Base-by-base conservation (phyloP, 768 basidiomycete species). In the Clitopilus hobsonii region DNA sequence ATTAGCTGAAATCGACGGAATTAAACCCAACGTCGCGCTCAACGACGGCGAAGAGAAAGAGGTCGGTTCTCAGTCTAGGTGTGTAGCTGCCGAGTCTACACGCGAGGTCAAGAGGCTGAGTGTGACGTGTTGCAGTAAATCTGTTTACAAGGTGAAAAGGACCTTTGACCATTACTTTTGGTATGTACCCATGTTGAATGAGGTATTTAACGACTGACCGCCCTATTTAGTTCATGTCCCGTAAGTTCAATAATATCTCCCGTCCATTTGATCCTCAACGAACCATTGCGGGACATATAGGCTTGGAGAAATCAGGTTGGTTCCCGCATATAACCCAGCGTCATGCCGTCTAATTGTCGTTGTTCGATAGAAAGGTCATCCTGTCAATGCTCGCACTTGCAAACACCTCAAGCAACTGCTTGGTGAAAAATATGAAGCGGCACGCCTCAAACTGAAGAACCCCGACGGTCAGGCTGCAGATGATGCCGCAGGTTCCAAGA, bases 1-100 rank as follows among this genome's bases (percentile, higher is more conserved):
- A 60, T 74, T 82, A 18, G 73, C 71, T 50, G 74, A 75, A 62
- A 82, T 83, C 51, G 71, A 77, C 58, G 81, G 81, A 13, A 65
- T 80, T 53, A 77, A 76, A 61, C 82, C 81, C 28, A 77, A 76
- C 26, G 72, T 78, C 7, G 53, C 68, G 49, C 61, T 83, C 2
- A 62, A 58, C 25, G 81, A 82, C 53, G 81, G 81, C 6, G 76
- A 79, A 38, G 76, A 79, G 55, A 67, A 65, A 25, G 77, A 80
- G 54, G 74, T 78, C 18, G 73, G 66, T 45, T 80, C 79, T 0
- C 63, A 60, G 55, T 59, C 66, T 38, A 69, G 66, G 67, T 60
- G 49, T 25, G 61, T 18, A 22, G 25, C n/a, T 23, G 11, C 27
- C 18, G 6, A 25, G 6, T 5, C 38, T 48, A 28, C 13, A 22